Percentiles rank a stretch among this genome's conserved stretches.
phyloP scores from a whole-genome alignment of 2,329 filamentous ascomycete genomes.

The Colletotrichum sp. region DNA sequence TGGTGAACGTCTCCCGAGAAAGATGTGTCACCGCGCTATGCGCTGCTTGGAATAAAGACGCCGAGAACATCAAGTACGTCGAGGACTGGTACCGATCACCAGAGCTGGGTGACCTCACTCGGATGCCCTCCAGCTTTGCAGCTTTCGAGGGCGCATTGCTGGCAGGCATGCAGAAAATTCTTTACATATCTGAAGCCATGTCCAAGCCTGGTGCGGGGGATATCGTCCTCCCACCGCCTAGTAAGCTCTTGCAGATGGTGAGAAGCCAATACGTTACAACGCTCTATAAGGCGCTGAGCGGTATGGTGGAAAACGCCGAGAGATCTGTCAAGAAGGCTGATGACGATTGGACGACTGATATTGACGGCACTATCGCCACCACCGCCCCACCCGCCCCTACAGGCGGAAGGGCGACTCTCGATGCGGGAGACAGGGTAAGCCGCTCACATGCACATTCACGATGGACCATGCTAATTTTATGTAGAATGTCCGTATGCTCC shows the following conservation, averaged over 20 bases:
- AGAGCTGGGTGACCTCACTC: conserved; percentile 85
- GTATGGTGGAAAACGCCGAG: conserved; percentile 97
- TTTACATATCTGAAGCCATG: conserved; percentile 89
- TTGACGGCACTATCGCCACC: conserved; percentile 43
- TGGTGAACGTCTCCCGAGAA: conserved; percentile 83
- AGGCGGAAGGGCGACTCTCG: conserved; percentile 52
- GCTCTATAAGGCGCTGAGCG: conserved; percentile 90
- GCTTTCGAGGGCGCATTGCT: conserved; percentile 85
- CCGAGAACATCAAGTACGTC: conserved; percentile 88
- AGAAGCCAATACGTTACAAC: conserved; percentile 92
- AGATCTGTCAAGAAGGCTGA: conserved; percentile 69
- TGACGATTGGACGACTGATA: conserved; percentile 62
- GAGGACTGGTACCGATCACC: conserved; percentile 91
- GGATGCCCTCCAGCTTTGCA: conserved; percentile 86
- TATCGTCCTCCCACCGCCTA: conserved; percentile 83
- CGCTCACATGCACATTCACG: not conserved
- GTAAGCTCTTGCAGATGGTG: conserved; percentile 90
- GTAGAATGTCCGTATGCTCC: conserved; percentile 88
- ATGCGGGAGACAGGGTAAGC: conserved; percentile 63
- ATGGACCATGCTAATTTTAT: conserved; percentile 26
- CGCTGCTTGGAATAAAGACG: conserved; percentile 90
- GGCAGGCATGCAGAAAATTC: conserved; percentile 89
- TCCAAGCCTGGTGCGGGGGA: conserved; percentile 74
- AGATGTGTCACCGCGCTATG: conserved; percentile 85
- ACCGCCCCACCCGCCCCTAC: conserved; percentile 38